phyloP scores from a whole-genome alignment of 306 rosid species.

The Lathyrus aphaca region DNA sequence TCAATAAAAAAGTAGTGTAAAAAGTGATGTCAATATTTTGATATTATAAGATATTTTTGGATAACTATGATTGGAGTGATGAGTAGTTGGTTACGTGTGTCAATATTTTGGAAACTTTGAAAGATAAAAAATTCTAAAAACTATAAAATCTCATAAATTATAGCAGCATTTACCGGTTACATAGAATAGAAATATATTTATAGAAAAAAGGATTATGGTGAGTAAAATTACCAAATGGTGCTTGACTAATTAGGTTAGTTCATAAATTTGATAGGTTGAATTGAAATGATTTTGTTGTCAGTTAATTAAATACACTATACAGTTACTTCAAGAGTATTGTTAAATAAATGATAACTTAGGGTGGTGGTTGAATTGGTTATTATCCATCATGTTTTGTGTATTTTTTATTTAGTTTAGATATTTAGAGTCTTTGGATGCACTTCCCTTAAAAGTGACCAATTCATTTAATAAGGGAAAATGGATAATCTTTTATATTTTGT shows the following conservation, averaged over 20 bases:
- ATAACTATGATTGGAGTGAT: background rate
- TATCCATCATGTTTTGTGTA: background rate
- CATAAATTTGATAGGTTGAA: too few relatives aligned
- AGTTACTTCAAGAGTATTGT: background rate
- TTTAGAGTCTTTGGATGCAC: too few relatives aligned
- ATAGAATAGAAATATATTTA: background rate
- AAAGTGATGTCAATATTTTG: background rate
- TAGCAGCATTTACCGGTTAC: background rate
- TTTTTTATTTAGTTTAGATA: too few relatives aligned
- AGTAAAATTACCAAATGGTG: background rate
- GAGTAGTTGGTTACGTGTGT: constrained; percentile 2
- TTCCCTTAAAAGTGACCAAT: too few relatives aligned
- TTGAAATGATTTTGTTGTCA: constrained; percentile 3
- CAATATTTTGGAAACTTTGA: background rate
- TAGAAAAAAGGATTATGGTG: background rate
- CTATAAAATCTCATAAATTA: constrained; percentile 1
- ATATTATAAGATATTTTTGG: background rate
- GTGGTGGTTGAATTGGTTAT: background rate
- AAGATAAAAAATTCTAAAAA: background rate
- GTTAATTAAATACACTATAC: background rate
- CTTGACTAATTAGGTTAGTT: too few relatives aligned
- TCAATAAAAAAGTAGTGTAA: background rate
- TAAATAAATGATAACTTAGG: background rate
- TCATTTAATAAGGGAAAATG: too few relatives aligned
- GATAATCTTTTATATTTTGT: too few relatives aligned